These are phyloP conservation scores for Datisca glomerata DNA, from an alignment of 306 rosid genomes.

Conservation along the genomic window DNA sequence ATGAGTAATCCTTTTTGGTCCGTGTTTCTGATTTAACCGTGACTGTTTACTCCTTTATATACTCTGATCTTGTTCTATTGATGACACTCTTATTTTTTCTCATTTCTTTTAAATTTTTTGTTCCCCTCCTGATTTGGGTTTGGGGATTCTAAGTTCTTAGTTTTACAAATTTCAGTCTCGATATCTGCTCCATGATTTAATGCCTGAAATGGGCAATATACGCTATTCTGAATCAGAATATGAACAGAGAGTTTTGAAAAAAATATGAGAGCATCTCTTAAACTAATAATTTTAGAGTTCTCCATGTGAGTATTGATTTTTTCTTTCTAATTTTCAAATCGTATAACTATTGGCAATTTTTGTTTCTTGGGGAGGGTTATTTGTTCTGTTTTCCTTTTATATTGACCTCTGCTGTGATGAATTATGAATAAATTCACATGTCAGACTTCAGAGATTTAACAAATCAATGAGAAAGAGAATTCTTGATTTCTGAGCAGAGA, in stretches of 20 bases:
- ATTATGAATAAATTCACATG: slow-evolving; percentile 51
- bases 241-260: slow-evolving; percentile 19
- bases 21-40: slow-evolving; percentile 65
- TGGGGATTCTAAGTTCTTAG: too few species aligned
- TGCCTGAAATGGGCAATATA: slow-evolving; percentile 57
- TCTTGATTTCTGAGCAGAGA: slow-evolving; percentile 62
- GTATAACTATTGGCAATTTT: background rate
- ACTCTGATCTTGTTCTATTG: slow-evolving; percentile 40
- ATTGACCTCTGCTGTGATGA: slow-evolving; percentile 35
- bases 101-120: background rate
- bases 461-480: slow-evolving; percentile 53
- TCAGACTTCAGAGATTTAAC: slow-evolving; percentile 77
- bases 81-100: background rate
- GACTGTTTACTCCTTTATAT: slow-evolving; percentile 39
- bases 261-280: slow-evolving; percentile 32
- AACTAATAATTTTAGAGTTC: too few species aligned
- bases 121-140: background rate
- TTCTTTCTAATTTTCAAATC: too few species aligned
- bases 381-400: background rate
- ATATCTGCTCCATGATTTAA: slow-evolving; percentile 66
- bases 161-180: too few species aligned
- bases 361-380: fast-evolving
- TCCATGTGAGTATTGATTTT: background rate
- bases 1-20: slow-evolving; percentile 48
- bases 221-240: slow-evolving; percentile 51